These are phyloP conservation scores for Glebionis coronaria DNA, from an alignment of 129 eudicot genomes.

Conservation along the genomic window DNA sequence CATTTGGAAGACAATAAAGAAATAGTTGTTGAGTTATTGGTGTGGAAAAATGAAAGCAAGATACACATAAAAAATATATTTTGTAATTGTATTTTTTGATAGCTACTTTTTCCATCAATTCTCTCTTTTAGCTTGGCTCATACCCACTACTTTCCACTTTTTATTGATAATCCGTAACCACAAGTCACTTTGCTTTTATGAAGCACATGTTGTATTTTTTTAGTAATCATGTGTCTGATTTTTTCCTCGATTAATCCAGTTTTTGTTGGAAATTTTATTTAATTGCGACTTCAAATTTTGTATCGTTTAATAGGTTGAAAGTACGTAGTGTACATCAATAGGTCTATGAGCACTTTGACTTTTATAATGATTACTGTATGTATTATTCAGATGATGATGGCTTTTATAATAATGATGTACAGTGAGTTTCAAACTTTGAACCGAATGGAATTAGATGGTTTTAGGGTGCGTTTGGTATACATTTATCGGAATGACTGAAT, in stretches of 20 bases:
- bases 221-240: neutral
- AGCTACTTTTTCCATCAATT: neutral
- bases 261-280: too few species aligned
- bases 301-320: too few species aligned
- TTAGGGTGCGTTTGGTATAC: too few species aligned
- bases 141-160: conserved; percentile 15
- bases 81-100: conserved; percentile 1
- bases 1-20: neutral
- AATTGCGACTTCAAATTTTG: too few species aligned
- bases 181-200: conserved; percentile 8
- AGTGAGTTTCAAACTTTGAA: too few species aligned
- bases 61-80: neutral
- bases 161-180: conserved; percentile 11
- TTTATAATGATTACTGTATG: too few species aligned
- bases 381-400: too few species aligned
- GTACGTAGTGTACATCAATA: too few species aligned
- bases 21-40: conserved; percentile 3
- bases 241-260: neutral
- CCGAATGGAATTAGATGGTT: too few species aligned
- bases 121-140: neutral
- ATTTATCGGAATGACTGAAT: too few species aligned
- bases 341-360: too few species aligned
- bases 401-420: too few species aligned
- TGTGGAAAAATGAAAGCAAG: conserved; percentile 11
- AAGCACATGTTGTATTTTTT: neutral